Evolutionary conservation across 2,329 filamentous ascomycete genomes (phyloP), one percentile per base, ranked within the genome.

Genomic region (Fusarium hainanense): DNA sequence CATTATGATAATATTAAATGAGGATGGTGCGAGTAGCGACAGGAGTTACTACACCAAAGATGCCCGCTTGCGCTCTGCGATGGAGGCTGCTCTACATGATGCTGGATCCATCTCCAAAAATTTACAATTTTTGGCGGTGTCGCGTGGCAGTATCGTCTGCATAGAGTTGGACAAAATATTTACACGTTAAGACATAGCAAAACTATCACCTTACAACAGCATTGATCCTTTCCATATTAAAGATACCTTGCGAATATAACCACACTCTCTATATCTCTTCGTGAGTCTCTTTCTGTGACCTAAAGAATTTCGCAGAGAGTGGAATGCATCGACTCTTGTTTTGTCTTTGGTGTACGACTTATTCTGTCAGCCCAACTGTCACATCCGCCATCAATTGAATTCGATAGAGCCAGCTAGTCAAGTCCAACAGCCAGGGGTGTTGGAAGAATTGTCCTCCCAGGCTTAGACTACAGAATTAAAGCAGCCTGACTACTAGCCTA

Each of bases 1-100:
- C 87, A 89, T 89, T 66, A 71, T 81, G 74, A 58, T 60, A 59
- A 47, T 63, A 56, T 47, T 57, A 52, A 50, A 60, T 27, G 47
- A 56, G 54, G 51, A 54, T 58, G 47, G 13, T 46, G 32, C 32
- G 21, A 43, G 37, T 34, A 55, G 54, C 43, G 28, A 54, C 41
- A 42, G 41, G 50, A 44, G 37, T 56, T 66, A 43, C 40, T 57
- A 58, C 43, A 48, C 52, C 54, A 49, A 60, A 57, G 44, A 68
- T 66, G 56, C 63, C 61, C 44, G 43, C 58, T 67, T 70, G 50
- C 55, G 50, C 67, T 73, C 65, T 63, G 43, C 61, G 55, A 57
- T 68, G 60, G 63, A 69, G 62, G 57, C 67, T 66, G 34, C 55
- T 68, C 48, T 63, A 64, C 30, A 64, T 63, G 71, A 71, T 63